Conservation (phyloP, 2,329 filamentous ascomycete genomes). For the Diaporthe amygdali region DNA sequence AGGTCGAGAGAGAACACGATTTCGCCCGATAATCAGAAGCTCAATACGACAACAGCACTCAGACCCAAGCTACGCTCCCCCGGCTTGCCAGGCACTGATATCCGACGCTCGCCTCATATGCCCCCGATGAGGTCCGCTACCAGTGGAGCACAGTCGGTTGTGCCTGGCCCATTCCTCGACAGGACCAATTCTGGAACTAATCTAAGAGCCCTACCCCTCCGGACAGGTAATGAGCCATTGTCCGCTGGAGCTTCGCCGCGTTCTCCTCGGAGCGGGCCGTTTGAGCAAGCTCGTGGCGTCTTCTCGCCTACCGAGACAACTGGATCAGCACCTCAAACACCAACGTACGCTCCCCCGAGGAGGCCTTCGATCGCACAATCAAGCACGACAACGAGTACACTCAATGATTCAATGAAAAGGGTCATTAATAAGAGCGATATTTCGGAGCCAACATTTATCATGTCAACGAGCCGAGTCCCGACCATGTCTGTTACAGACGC, state of each 20-base stretch:
- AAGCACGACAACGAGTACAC: conserved; percentile 33
- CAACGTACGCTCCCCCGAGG: conserved; percentile 36
- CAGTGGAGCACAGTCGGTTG: conserved; percentile 28
- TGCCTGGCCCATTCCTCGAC: conserved; percentile 32
- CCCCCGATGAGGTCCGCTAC: conserved; percentile 47
- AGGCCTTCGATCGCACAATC: conserved; percentile 39
- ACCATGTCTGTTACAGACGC: conserved; percentile 37
- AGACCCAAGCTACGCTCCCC: conserved; percentile 46
- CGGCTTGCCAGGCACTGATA: conserved; percentile 54
- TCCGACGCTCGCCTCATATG: conserved; percentile 53
- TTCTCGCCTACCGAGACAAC: conserved; percentile 34
- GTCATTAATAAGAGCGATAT: conserved; percentile 53
- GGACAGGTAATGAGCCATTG: conserved; percentile 38
- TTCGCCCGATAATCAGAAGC: conserved; percentile 42
- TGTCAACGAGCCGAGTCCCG: conserved; percentile 50
- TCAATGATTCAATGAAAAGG: conserved; percentile 47
- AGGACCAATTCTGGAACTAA: conserved; percentile 37
- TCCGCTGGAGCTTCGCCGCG: conserved; percentile 50
- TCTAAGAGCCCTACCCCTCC: conserved; percentile 38
- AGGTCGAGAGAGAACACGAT: conserved; percentile 43
- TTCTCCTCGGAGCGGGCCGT: conserved; percentile 42
- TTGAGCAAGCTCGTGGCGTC: conserved; percentile 37
- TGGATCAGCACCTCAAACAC: conserved; percentile 38
- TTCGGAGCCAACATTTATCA: conserved; percentile 55
- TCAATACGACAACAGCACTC: conserved; percentile 35